Conservation (phyloP, 345 rosid species). For the Eucalyptus tenuipes region DNA sequence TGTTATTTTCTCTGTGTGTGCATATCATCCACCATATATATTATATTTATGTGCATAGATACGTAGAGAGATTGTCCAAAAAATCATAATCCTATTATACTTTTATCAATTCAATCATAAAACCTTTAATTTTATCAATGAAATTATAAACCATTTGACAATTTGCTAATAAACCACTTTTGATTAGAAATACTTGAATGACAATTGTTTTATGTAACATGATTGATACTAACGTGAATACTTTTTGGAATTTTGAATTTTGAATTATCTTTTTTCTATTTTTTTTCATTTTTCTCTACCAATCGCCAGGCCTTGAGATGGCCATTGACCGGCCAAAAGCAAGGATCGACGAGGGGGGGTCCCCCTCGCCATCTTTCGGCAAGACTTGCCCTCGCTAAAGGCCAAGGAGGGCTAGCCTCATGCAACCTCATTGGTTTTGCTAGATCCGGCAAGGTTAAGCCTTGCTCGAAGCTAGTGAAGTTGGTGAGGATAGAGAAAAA, state of each 20-base stretch:
- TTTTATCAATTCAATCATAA: fast-evolving
- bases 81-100: fast-evolving
- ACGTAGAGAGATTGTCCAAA: background rate
- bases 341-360: no score
- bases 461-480: no score
- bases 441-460: no score
- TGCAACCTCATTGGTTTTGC: no score
- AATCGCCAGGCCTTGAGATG: fast-evolving
- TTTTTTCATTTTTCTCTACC: background rate
- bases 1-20: background rate
- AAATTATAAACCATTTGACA: no score
- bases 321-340: fast-evolving
- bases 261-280: background rate
- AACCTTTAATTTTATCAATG: no score
- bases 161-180: no score
- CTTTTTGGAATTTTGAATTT: background rate
- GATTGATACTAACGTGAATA: fast-evolving
- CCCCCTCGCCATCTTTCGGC: fast-evolving
- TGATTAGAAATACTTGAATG: no score
- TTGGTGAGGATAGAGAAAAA: background rate
- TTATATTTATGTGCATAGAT: no score
- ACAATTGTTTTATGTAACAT: fast-evolving
- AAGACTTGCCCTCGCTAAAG: fast-evolving
- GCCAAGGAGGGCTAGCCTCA: no score
- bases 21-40: no score